Percentiles rank a stretch among this genome's conserved stretches.
Evolutionary conservation across 164 flowering plant species (phyloP).

Genomic region (Echeveria elegans): DNA sequence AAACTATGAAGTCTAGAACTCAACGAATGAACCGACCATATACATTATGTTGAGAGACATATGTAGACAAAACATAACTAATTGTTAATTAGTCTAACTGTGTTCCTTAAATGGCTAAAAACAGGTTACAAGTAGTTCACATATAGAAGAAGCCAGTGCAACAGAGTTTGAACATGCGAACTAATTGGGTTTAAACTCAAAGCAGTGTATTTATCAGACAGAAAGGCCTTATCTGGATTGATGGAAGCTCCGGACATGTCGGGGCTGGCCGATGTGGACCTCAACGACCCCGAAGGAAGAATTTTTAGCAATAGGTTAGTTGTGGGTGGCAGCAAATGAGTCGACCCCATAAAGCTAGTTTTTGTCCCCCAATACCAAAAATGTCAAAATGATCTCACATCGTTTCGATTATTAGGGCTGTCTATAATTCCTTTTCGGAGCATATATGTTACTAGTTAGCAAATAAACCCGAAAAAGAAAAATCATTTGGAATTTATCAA

Average conservation of each 20-base stretch:
- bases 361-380: slow-evolving; percentile 1
- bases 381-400: slow-evolving; percentile 2
- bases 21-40: neutral
- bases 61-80: too few species aligned
- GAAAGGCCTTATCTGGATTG: slow-evolving; percentile 1
- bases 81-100: neutral
- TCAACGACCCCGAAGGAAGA: neutral
- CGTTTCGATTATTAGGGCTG: neutral
- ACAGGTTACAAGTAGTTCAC: neutral
- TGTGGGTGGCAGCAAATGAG: slow-evolving; percentile 6
- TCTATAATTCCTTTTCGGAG: neutral
- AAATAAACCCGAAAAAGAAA: too few species aligned
- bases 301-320: neutral
- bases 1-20: neutral
- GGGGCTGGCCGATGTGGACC: slow-evolving; percentile 8
- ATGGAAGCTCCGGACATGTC: slow-evolving; percentile 7
- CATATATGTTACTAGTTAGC: neutral
- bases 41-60: neutral
- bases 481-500: neutral
- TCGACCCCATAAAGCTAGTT: slow-evolving; percentile 6
- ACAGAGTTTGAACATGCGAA: neutral
- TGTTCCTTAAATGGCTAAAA: neutral
- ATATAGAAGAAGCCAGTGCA: neutral
- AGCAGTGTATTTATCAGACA: neutral
- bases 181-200: neutral